Evolutionary conservation across 2,329 filamentous ascomycete species (phyloP).

Genomic region (Claviceps paspali): DNA sequence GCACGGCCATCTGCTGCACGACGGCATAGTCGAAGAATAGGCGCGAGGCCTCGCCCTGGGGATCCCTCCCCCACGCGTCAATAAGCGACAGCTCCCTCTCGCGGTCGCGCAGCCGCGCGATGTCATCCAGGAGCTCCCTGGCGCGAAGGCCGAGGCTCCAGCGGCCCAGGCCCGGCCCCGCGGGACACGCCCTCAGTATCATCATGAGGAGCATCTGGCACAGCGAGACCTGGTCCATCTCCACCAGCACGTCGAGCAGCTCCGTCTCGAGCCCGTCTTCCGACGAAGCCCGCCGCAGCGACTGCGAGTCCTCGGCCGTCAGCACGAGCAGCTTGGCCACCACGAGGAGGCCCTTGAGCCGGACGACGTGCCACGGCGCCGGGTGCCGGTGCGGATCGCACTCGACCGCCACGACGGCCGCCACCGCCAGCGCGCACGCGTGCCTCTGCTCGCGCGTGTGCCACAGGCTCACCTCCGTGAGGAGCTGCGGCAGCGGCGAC

Average conservation of each 20-base stretch:
- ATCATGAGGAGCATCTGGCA: constrained; percentile 38
- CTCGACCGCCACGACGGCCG: constrained; percentile 30
- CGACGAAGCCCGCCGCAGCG: constrained; percentile 13
- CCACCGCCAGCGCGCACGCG: constrained; percentile 27
- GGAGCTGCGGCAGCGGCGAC: constrained; percentile 30
- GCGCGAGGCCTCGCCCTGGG: constrained; percentile 21
- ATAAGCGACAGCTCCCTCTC: constrained; percentile 29
- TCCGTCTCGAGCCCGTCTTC: constrained; percentile 13
- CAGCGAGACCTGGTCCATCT: constrained; percentile 36
- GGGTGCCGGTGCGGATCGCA: constrained; percentile 35
- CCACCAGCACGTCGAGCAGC: constrained; percentile 16
- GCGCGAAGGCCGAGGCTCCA: constrained; percentile 31
- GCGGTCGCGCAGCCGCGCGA: constrained; percentile 30
- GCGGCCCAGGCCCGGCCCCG: constrained; percentile 24
- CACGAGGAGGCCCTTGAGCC: constrained; percentile 35
- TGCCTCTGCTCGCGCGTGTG: constrained; percentile 27
- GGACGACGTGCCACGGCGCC: constrained; percentile 32
- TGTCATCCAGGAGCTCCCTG: constrained; percentile 31
- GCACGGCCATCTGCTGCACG: constrained; percentile 28
- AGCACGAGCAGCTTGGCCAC: constrained; percentile 37
- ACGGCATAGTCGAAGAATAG: constrained; percentile 36
- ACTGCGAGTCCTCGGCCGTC: constrained; percentile 23
- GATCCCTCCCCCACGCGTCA: constrained; percentile 27
- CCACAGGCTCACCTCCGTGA: constrained; percentile 30
- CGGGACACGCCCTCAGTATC: constrained; percentile 25